Evolutionary conservation across 805 yeast species (phyloP), one percentile per base, ranked within the genome.

Genomic region (Candida odintsovae): DNA sequence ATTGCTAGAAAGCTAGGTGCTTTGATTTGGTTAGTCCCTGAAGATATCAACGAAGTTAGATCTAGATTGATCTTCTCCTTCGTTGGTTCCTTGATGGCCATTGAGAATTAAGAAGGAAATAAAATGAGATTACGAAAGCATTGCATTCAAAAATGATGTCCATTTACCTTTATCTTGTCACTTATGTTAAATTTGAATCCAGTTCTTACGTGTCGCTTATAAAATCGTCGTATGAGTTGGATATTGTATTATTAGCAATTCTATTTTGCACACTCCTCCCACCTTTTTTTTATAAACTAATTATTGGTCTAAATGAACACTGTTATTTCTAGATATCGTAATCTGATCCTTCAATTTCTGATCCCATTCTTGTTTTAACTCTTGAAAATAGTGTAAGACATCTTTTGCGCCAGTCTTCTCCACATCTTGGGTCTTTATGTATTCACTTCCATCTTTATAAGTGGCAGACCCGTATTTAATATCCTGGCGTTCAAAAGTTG

Each of bases 21-120:
- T 37, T 80, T 94, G 64, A 94, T 94, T 61, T 94, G 97, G 97
- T 77, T 94, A 57, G 97, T 94, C n/a, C 99, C 99, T n/a, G 99
- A 94, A 68, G 99, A 94, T 71, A 94, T 94, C 61, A 86, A 83
- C 59, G 98, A 92, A 71, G 97, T 94, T 39, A 86, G 98, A 69
- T 78, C 96, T 40, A 82, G 98, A 67, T 82, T 94, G 71, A 86
- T 94, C 48, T 78, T 90, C 65, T 90, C 98, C 1, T 94, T 94
- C 65, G 88, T 94, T 51, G 99, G 97, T 45, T 88, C 97, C 43
- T 78, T 94, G 67, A 94, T 94, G 99, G 72, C 90, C 10, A 67
- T 86, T 40, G 67, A 69, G 25, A 58, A 52, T 35, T 42, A 15
- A 41, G 20, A 18, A n/a, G 19, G 22, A 6, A 16, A 37, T 9